Evolutionary conservation across 768 basidiomycete genomes (phyloP), one percentile per base, ranked within the genome.

Genomic region (Kockovaella imperatae): DNA sequence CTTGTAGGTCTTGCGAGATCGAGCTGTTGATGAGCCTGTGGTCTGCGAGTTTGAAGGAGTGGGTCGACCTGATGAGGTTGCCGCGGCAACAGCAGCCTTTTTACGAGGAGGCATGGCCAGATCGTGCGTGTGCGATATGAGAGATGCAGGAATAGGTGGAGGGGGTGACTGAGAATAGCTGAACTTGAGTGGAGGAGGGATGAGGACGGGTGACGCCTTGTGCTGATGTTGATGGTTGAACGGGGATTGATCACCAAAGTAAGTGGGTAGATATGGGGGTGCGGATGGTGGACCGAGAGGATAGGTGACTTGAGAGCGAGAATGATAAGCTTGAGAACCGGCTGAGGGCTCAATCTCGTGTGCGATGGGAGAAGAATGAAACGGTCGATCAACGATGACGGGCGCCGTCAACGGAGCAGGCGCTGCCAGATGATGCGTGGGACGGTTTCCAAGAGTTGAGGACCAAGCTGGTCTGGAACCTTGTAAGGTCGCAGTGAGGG

Each of bases 171-270:
- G 45, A 20, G 64, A 63, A 42, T 61, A 63, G 18, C 52, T 55
- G 58, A 67, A 67, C n/a, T 50, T 45, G 28, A 67, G 57, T 2
- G 64, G 64, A 25, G 56, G 59, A 18, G 61, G 62, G 42, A 67
- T 59, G 21, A 43, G 45, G 14, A 63, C 4, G 15, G 61, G 59
- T 18, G 60, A 57, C 3, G 28, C 13, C 20, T 26, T 24, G 40
- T 38, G 45, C 13, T 7, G 34, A 21, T 23, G 45, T 17, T 14
- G 32, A 23, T 45, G 35, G 24, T 7, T 36, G 30, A 24, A 25
- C 15, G 40, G 10, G 24, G 26, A 31, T 18, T 14, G 18, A 23
- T 14, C 4, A 23, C 17, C 17, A 44, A 17, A 18, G 42, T 39
- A 32, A 44, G 42, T 42, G 49, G 40, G 29, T 44, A 36, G 24